Base-by-base conservation (phyloP, 2,329 filamentous ascomycete species). In the Aurifilum marmelostoma region DNA sequence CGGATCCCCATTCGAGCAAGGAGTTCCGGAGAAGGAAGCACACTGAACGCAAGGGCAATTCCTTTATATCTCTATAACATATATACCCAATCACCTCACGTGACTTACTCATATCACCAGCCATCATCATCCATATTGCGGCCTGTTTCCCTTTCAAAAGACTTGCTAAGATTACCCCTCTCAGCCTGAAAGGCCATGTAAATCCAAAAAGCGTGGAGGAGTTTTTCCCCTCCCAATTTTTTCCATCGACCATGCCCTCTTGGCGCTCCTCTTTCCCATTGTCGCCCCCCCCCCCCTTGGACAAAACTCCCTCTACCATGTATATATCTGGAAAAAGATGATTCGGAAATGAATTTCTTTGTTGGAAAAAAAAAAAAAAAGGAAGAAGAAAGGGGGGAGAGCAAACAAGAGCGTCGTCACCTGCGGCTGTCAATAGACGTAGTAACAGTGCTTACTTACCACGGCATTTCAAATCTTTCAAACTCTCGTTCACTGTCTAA, bases 1-100 rank as follows among this genome's bases (percentile, higher is more conserved):
- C 34, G 69, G 67, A 21, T 65, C 69, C 8, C 69, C 69, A 0
- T 71, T 67, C 34, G 66, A 68, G 47, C 69, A 68, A 14, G 69
- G 62, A 11, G 64, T 37, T 34, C 32, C 21, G 3, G 63, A 52
- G 7, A 54, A 32, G 11, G 63, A 64, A n/a, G 9, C 39, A 1
- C 18, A 58, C 9, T 70, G 41, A 66, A 5, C 27, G 24, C 16
- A 29, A 54, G 43, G 34, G 34, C 34, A 2, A 11, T n/a, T 18
- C 14, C 41, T 43, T 43, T 11, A 39, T 39, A 12, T 37, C 34
- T 37, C 34, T 39, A 34, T 34, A 34, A 9, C 37, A 39, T 39
- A 39, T 39, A 39, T 34, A 34, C 34, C 34, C 34, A 34, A 8
- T 34, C 34, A 34, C 8, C 34, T n/a, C n/a, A n/a, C n/a, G n/a